phyloP scores from a whole-genome alignment of 2,329 filamentous ascomycete species.

The Lachnellula subtilissima region DNA sequence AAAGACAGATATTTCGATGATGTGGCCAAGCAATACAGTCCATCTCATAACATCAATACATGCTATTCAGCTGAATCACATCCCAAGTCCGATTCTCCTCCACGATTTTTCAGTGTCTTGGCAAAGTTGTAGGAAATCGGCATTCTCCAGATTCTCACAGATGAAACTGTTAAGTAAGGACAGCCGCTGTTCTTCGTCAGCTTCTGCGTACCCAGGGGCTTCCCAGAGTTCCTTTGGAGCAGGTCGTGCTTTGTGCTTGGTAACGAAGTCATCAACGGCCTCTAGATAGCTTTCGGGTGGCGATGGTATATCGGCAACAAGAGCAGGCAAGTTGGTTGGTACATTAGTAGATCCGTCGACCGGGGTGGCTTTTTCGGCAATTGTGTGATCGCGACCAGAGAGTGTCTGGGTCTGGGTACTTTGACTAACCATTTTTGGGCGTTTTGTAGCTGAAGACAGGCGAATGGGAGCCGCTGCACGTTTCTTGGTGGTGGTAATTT shows the following conservation, averaged over 20 bases:
- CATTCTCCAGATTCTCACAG: slow-evolving; percentile 43
- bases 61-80: slow-evolving; percentile 14
- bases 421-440: slow-evolving; percentile 27
- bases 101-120: slow-evolving; percentile 46
- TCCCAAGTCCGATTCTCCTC: slow-evolving; percentile 42
- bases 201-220: slow-evolving; percentile 21
- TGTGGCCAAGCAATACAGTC: background rate
- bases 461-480: slow-evolving; percentile 6
- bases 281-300: slow-evolving; percentile 18
- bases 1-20: background rate
- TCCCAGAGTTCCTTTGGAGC: slow-evolving; percentile 26
- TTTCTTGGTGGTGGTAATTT: slow-evolving; percentile 17
- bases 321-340: background rate
- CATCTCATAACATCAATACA: background rate
- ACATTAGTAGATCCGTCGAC: background rate
- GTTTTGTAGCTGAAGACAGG: slow-evolving; percentile 17
- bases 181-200: slow-evolving; percentile 36
- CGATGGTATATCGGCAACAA: slow-evolving; percentile 1
- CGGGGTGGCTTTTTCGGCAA: background rate
- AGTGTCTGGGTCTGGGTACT: slow-evolving; percentile 28
- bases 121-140: slow-evolving; percentile 45
- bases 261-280: slow-evolving; percentile 21
- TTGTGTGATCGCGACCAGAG: slow-evolving; percentile 16
- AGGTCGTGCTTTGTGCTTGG: slow-evolving; percentile 19
- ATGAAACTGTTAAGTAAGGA: slow-evolving; percentile 45